Percentiles rank a stretch among this genome's conserved stretches.
Conservation (phyloP, 2,329 filamentous ascomycete species). For the Orbilia oligospora region DNA sequence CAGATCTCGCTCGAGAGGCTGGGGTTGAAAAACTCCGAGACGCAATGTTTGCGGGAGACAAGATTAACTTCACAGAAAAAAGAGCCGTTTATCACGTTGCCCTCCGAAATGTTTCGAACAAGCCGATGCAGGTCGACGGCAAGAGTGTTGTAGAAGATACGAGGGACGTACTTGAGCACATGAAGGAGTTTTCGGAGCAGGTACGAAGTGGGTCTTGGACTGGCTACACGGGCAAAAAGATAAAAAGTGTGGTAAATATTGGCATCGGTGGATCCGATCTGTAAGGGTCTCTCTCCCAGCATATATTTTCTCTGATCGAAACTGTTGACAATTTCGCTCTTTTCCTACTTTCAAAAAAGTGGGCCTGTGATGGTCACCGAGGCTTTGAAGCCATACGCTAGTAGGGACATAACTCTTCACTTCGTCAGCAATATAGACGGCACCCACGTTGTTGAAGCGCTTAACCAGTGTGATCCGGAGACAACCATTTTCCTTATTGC, state of each 20-base stretch:
- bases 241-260: constrained; percentile 96
- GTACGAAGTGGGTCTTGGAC: constrained; percentile 96
- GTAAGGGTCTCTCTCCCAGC: constrained; percentile 72
- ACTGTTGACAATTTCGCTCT: background rate
- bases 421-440: constrained; percentile 99
- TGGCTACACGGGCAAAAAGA: constrained; percentile 96
- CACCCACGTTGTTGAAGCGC: constrained; percentile 95
- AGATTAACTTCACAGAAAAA: constrained; percentile 99
- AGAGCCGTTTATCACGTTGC: constrained; percentile 96
- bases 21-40: constrained; percentile 93
- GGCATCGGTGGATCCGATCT: constrained; percentile 98
- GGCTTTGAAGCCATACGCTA: constrained; percentile 93
- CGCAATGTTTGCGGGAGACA: constrained; percentile 96
- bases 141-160: constrained; percentile 91
- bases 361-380: constrained; percentile 99
- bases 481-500: constrained; percentile 99
- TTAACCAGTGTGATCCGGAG: constrained; percentile 90
- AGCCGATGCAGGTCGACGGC: constrained; percentile 72
- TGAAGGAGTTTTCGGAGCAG: constrained; percentile 98
- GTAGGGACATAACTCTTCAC: constrained; percentile 87
- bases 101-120: constrained; percentile 88
- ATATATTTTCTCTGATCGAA: background rate
- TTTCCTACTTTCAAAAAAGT: constrained; percentile 69
- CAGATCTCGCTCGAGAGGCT: constrained; percentile 92
- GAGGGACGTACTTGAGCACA: constrained; percentile 91